Evolutionary conservation across 106 monocot genomes (phyloP), one percentile per base, ranked within the genome.

Genomic region (Dendrobium catenatum): DNA sequence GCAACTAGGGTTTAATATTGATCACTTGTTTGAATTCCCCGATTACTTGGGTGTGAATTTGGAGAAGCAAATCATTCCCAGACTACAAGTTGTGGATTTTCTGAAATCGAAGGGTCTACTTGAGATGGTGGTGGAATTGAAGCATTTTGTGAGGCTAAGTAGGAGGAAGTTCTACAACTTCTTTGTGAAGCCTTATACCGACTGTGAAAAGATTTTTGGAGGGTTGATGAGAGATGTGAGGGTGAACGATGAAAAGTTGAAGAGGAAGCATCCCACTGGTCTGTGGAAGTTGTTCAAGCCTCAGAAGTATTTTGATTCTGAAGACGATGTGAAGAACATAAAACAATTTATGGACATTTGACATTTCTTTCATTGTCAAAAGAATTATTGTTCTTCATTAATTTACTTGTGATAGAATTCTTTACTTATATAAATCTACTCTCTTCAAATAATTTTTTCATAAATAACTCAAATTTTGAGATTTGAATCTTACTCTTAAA

Each of bases 201-300:
- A 97, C 20, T 97, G 97, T 46, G 87, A 90, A 51, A 70, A 84
- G 55, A 85, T 85, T 9, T 90, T 87, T 81, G 82, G 79, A 4
- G 81, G 80, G 4, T 20, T 40, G 6, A 46, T 47, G 0, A 87
- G 79, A 75, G 79, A 82, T 42, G 70, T 44, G 9, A 26, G 27
- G 20, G 2, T 51, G 9, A 16, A 24, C 51, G 48, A 47, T 48
- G 64, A 68, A 20, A 80, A 20, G 11, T 51, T 54, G 40, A 84
- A 44, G 75, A 83, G 43, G 75, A 64, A 78, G 41, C 89, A 92
- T 81, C 92, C 84, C 0, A 19, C 76, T 26, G 98, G 91, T 29
- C 41, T 95, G 80, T 98, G 95, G 93, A 90, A 87, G 78, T 54
- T 95, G 87, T 95, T 98, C 79, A 95, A 82, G 78, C 93, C 98